Evolutionary conservation across 2,329 filamentous ascomycete species (phyloP), one percentile per base, ranked within the genome.

Genomic region (Fusarium torreyae): DNA sequence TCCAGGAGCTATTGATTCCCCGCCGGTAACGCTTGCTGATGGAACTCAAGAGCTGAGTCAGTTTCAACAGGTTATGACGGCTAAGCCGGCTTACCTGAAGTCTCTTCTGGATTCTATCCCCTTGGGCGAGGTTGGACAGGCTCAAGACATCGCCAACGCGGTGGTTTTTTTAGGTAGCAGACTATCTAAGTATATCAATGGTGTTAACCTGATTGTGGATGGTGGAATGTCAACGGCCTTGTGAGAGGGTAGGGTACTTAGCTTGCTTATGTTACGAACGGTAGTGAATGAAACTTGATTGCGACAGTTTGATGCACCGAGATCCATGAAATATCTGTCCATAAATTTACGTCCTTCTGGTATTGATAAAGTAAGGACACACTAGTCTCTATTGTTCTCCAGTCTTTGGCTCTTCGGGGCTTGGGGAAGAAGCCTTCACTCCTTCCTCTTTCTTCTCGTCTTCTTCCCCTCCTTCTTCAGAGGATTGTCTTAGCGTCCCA

Each of bases 81-180:
- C 61, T 3, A 58, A 66, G 1, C 73, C 71, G 0, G 56, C 50
- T 0, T 70, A 48, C 4, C 49, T 69, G 1, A 34, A 70, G 3
- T 17, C 7, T 1, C n/a, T 75, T 2, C 4, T 69, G 2, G 46
- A 54, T 2, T 36, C 33, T 7, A 55, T 76, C 22, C 64, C 72
- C 0, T 26, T 76, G 14, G 66, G 66, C 0, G 49, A 45, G 5
- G 36, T 69, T 2, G 74, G 75, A 1, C 24, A 34, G 17, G 63
- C 54, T 0, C 52, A 74, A 26, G 74, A 76, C 14, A 26, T 74
- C 1, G 72, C 74, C 0, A 76, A 76, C 13, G 68, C 72, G 0
- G 71, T 68, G 1, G 17, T 76, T 1, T 76, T 75, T 14, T 22
- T 76, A 5, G 70, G 68, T 1, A 75, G 75, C 5, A 28, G 18